Percentiles rank a stretch among this genome's conserved stretches.
Conservation (phyloP, 768 basidiomycete genomes). For the Chiua virens region DNA sequence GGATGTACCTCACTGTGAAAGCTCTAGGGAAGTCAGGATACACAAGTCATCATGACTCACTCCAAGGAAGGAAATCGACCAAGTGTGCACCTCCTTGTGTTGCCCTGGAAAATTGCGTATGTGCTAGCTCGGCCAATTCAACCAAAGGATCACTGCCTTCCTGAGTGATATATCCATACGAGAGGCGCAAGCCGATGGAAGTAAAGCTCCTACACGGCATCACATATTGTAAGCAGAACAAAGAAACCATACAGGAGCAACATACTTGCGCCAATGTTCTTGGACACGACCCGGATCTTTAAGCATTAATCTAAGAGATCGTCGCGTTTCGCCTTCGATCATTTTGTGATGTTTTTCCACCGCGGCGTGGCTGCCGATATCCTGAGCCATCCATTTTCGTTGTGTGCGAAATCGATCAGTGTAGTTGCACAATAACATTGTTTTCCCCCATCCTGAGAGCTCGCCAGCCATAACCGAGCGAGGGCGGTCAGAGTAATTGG, state of each 20-base stretch:
- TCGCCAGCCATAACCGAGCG: constrained; percentile 20
- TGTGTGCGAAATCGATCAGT: constrained; percentile 15
- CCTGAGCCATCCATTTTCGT: constrained; percentile 20
- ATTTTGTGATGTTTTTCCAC: constrained; percentile 13
- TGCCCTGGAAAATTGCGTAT: too few relatives aligned
- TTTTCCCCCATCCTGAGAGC: constrained; percentile 21
- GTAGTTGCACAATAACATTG: constrained; percentile 15
- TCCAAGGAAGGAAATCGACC: too few relatives aligned
- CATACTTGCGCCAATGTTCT: too few relatives aligned
- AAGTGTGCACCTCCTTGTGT: too few relatives aligned
- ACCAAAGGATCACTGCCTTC: too few relatives aligned
- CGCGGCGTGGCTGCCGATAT: constrained; percentile 7
- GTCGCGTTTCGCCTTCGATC: constrained; percentile 19
- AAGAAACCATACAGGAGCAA: not conserved
- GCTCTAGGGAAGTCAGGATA: too few relatives aligned
- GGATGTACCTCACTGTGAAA: too few relatives aligned
- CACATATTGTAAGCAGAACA: not conserved
- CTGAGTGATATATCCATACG: too few relatives aligned
- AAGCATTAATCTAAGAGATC: constrained; percentile 10
- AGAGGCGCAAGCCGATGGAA: too few relatives aligned
- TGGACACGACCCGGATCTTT: constrained; percentile 1
- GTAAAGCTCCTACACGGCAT: not conserved
- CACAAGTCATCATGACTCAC: too few relatives aligned
- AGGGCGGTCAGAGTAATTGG: constrained; percentile 39
- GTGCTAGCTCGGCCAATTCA: too few relatives aligned